phyloP scores from a whole-genome alignment of 768 basidiomycete species.

The Lactarius hatsudake region DNA sequence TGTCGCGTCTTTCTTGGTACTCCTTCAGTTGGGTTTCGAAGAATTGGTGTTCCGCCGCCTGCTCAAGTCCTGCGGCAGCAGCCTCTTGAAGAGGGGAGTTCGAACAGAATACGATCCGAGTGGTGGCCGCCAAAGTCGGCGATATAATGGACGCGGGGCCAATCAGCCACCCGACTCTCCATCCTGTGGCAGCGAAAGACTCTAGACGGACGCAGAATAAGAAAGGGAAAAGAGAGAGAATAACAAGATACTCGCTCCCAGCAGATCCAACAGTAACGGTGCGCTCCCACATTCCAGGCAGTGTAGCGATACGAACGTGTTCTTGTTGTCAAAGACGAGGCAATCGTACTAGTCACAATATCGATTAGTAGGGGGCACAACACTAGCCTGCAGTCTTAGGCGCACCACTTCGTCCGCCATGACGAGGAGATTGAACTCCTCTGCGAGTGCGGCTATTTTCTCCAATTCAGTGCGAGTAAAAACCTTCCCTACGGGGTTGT shows the following conservation, averaged over 20 bases:
- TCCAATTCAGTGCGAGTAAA: constrained; percentile 83
- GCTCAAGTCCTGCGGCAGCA: constrained; percentile 83
- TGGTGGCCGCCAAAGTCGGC: constrained; percentile 86
- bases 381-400: constrained; percentile 17
- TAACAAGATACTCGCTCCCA: constrained; percentile 57
- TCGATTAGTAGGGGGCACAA: background rate
- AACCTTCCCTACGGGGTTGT: constrained; percentile 98
- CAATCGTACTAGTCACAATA: constrained; percentile 73
- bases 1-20: constrained; percentile 74
- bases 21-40: constrained; percentile 73
- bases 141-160: constrained; percentile 78
- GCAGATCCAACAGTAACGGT: constrained; percentile 96
- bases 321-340: constrained; percentile 83
- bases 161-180: constrained; percentile 97
- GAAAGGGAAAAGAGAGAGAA: background rate
- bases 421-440: constrained; percentile 89
- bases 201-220: constrained; percentile 45
- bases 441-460: constrained; percentile 79
- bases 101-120: constrained; percentile 92
- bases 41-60: constrained; percentile 67
- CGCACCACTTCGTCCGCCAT: constrained; percentile 96
- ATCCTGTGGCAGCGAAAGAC: constrained; percentile 95
- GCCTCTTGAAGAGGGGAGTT: constrained; percentile 97
- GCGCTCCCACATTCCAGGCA: constrained; percentile 99
- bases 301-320: constrained; percentile 86